Evolutionary conservation across 345 rosid species (phyloP).

Genomic region (Abelmoschus esculentus): DNA sequence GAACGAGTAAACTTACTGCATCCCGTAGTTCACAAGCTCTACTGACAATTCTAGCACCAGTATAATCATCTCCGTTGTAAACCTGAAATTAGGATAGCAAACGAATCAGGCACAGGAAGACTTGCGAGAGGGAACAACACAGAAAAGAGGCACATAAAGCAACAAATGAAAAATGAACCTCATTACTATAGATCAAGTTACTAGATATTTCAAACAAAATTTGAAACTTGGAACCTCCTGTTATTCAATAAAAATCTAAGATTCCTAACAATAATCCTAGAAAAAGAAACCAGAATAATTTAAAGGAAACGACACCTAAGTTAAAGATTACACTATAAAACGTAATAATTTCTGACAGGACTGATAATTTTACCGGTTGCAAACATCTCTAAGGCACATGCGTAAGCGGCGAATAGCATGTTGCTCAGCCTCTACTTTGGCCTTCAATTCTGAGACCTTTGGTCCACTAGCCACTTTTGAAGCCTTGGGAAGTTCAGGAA

Average conservation of each 20-base stretch:
- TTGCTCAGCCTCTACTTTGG: constrained; percentile 95
- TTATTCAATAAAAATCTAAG: neutral
- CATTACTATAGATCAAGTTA: neutral
- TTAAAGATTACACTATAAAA: too few species aligned
- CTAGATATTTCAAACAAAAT: neutral
- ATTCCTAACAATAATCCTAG: neutral
- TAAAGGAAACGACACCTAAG: neutral
- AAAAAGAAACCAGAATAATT: neutral
- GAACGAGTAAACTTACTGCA: constrained; percentile 35
- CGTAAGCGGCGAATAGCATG: constrained; percentile 94
- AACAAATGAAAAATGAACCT: neutral
- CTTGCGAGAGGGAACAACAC: neutral
- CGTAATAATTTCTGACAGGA: too few species aligned
- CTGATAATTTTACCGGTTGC: constrained; percentile 54
- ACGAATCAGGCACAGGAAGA: constrained; percentile 1
- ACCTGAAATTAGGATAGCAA: constrained; percentile 35
- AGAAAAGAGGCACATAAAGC: neutral
- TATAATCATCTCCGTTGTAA: constrained; percentile 89
- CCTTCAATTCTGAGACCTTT: constrained; percentile 81
- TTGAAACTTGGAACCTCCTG: neutral
- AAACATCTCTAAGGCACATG: constrained; percentile 97
- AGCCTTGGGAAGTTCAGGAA: constrained; percentile 79
- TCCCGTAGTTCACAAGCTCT: constrained; percentile 90
- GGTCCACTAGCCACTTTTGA: constrained; percentile 76
- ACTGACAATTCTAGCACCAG: constrained; percentile 89